Evolutionary conservation across 2,329 filamentous ascomycete genomes (phyloP).

Genomic region (Zymoseptoria brevis): DNA sequence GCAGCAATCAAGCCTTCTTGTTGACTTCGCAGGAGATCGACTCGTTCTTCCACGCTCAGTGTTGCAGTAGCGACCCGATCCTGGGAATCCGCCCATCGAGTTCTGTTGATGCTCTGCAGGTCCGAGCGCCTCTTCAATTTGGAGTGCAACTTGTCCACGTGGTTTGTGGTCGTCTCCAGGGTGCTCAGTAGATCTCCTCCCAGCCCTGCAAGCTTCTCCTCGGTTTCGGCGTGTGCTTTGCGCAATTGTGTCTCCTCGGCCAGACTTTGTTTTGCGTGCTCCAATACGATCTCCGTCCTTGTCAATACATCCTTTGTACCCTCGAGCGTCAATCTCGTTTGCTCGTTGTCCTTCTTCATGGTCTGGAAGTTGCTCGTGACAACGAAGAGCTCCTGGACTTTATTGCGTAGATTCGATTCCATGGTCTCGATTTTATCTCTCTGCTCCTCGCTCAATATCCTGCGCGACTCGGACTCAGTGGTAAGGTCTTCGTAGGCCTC

Average conservation of each 20-base stretch:
- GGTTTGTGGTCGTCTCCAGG: constrained; percentile 66
- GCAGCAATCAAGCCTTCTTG: constrained; percentile 63
- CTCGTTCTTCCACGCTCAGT: constrained; percentile 63
- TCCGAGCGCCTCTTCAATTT: constrained; percentile 83
- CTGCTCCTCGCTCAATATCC: constrained; percentile 88
- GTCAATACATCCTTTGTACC: constrained; percentile 74
- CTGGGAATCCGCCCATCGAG: constrained; percentile 70
- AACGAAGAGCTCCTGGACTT: constrained; percentile 83
- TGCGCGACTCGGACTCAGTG: constrained; percentile 81
- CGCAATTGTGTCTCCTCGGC: constrained; percentile 72
- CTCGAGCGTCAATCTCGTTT: constrained; percentile 62
- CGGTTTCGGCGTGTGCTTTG: constrained; percentile 78
- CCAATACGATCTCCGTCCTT: constrained; percentile 78
- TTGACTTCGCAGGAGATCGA: constrained; percentile 62
- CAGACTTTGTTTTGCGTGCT: constrained; percentile 66
- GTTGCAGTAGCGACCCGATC: constrained; percentile 70
- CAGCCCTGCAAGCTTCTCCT: constrained; percentile 64
- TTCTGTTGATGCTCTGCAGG: constrained; percentile 69
- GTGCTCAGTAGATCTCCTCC: constrained; percentile 71
- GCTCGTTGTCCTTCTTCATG: constrained; percentile 83
- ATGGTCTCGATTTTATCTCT: constrained; percentile 85
- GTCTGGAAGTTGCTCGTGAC: constrained; percentile 81
- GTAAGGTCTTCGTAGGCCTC: constrained; percentile 87
- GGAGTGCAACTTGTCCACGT: constrained; percentile 73
- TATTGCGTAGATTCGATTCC: constrained; percentile 83